Evolutionary conservation across 768 basidiomycete genomes (phyloP).

Genomic region (Megacollybia marginata): DNA sequence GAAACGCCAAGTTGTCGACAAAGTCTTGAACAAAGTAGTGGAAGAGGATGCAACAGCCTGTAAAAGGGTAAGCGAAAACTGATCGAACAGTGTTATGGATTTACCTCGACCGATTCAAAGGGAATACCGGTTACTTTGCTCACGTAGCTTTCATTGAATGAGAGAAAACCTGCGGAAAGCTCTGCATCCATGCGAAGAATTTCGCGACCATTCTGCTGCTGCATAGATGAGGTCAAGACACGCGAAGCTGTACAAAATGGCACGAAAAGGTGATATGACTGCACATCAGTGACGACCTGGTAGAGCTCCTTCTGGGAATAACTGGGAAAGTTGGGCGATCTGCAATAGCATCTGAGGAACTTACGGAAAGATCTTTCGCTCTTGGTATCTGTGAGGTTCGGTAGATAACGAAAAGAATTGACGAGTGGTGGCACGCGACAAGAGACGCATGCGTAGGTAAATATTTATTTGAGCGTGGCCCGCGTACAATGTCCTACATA

Average conservation of each 20-base stretch:
- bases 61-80: not conserved
- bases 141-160: constrained; percentile 81
- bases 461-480: not conserved
- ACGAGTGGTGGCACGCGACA: constrained; percentile 23
- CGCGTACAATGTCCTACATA: not conserved
- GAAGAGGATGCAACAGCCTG: constrained; percentile 69
- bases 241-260: constrained; percentile 81
- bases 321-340: constrained; percentile 30
- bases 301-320: constrained; percentile 78
- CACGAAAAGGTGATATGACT: constrained; percentile 78
- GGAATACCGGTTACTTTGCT: constrained; percentile 80
- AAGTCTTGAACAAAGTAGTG: constrained; percentile 66
- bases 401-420: constrained; percentile 13
- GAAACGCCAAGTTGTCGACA: constrained; percentile 71
- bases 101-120: constrained; percentile 71
- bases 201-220: constrained; percentile 19
- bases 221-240: constrained; percentile 37
- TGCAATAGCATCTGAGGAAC: constrained; percentile 20
- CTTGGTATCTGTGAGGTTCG: constrained; percentile 63
- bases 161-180: constrained; percentile 81
- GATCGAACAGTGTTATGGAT: not conserved
- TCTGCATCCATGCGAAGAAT: constrained; percentile 65
- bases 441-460: constrained; percentile 25
- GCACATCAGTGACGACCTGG: constrained; percentile 79
- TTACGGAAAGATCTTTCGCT: constrained; percentile 84